Percentiles rank a stretch among this genome's conserved stretches.
Evolutionary conservation across 805 yeast species (phyloP).

Genomic region (Ogataea naganishii): DNA sequence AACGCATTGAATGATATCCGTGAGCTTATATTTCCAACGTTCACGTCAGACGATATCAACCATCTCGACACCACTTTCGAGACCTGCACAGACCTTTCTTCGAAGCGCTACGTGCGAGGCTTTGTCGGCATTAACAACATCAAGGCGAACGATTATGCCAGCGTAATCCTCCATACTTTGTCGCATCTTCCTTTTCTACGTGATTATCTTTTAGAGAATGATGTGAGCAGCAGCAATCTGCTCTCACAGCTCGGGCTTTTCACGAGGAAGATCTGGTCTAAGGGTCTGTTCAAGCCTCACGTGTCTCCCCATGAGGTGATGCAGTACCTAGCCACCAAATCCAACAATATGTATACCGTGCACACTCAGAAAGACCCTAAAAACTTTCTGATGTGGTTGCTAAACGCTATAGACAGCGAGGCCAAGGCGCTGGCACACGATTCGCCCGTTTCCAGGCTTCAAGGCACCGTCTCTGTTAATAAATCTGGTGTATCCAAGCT

Average conservation of each 20-base stretch:
- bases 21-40: slow-evolving; percentile 44
- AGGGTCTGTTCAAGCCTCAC: slow-evolving; percentile 46
- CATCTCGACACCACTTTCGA: slow-evolving; percentile 17
- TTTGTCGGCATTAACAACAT: slow-evolving; percentile 56
- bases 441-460: too few species aligned
- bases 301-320: slow-evolving; percentile 62
- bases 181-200: slow-evolving; percentile 46
- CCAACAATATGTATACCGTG: slow-evolving; percentile 33
- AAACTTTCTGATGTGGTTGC: slow-evolving; percentile 49
- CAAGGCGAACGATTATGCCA: slow-evolving; percentile 43
- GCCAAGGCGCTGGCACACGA: too few species aligned
- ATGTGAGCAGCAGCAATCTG: slow-evolving; percentile 18
- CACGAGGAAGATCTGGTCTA: slow-evolving; percentile 57
- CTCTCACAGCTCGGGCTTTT: slow-evolving; percentile 35
- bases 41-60: slow-evolving; percentile 24
- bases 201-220: slow-evolving; percentile 30
- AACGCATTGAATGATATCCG: slow-evolving; percentile 41
- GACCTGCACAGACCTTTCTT: slow-evolving; percentile 32
- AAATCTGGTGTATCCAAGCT: slow-evolving; percentile 21
- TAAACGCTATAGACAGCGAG: slow-evolving; percentile 35
- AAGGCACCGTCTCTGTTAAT: slow-evolving; percentile 7
- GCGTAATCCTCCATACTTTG: slow-evolving; percentile 46
- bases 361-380: slow-evolving; percentile 42
- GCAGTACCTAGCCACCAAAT: slow-evolving; percentile 34
- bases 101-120: slow-evolving; percentile 47